Base-by-base conservation (phyloP, 2,329 filamentous ascomycete species). In the Talaromyces pinophilus region DNA sequence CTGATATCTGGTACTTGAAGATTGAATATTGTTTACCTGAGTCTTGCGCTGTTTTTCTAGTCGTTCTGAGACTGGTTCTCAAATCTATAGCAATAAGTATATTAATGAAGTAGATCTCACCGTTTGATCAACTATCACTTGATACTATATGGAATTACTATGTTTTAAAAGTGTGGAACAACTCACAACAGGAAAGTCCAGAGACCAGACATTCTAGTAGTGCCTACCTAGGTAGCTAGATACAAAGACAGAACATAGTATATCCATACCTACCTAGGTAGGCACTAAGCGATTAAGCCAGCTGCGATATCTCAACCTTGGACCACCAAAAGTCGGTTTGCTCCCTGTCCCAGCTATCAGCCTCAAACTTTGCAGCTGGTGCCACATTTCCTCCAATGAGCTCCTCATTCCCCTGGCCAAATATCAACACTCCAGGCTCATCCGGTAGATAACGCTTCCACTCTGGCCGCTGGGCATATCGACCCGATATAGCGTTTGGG, bases 391-490 rank as follows among this genome's bases (percentile, higher is more conserved):
- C 83, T 0, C 83, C 82, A 52, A 81, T 81, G 7, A 81, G 72
- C 68, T 85, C 82, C 69, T 84, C 79, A 69, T 84, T 85, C 0
- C 79, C 82, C 42, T 81, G 74, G 0, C 83, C 82, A 25, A 85
- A 75, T 0, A 81, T 67, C 81, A 85, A 82, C 0, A 80, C 78
- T 28, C 72, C 69, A 0, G 72, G 72, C 46, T 74, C 71, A 1
- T 72, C 72, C 0, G 69, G 65, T 3, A 70, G 55, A 64, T 80
- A 83, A 0, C 67, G 44, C 35, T 75, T 70, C 81, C 82, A 83
- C 17, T 62, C 65, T 0, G 80, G 80, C 17, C 76, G 71, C 1
- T 72, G 62, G 0, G 62, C 67, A 44, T 74, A 76, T 3, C 64
- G 68, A 3, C 75, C 78, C 1, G 62, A 25, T 5, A 76, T 65